Conservation (phyloP, 2,329 filamentous ascomycete genomes). For the Verticillium tricorpus region DNA sequence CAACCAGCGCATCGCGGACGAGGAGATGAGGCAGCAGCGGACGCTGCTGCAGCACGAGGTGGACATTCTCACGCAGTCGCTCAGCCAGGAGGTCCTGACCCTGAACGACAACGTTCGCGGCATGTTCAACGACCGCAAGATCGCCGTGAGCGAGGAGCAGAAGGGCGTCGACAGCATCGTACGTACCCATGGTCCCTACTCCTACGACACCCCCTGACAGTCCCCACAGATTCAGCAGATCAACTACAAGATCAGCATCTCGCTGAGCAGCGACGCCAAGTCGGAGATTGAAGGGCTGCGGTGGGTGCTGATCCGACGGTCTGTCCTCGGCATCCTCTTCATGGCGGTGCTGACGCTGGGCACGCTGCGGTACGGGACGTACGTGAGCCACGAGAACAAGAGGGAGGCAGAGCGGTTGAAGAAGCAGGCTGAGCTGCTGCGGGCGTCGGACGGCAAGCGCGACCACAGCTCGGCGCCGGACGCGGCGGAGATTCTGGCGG, state of each 20-base stretch:
- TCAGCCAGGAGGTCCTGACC: conserved; percentile 76
- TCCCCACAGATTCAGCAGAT: conserved; percentile 73
- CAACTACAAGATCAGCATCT: conserved; percentile 92
- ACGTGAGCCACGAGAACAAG: conserved; percentile 45
- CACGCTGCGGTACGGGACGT: conserved; percentile 56
- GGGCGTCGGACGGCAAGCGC: conserved; percentile 37
- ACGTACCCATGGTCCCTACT: conserved; percentile 23
- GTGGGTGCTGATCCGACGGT: conserved; percentile 71
- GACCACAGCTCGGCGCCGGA: conserved; percentile 44
- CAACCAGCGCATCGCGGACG: conserved; percentile 69
- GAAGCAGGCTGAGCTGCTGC: conserved; percentile 37
- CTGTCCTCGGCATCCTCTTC: conserved; percentile 61
- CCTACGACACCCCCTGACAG: conserved; percentile 8
- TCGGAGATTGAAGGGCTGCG: conserved; percentile 87
- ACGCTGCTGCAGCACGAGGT: conserved; percentile 88
- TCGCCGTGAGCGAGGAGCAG: conserved; percentile 86
- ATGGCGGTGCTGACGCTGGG: conserved; percentile 59
- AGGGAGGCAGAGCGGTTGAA: conserved; percentile 38
- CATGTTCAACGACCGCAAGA: conserved; percentile 93
- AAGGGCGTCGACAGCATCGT: conserved; percentile 77
- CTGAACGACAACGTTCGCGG: conserved; percentile 91
- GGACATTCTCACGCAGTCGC: conserved; percentile 82
- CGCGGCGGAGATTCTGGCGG: conserved; percentile 53
- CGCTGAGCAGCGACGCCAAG: conserved; percentile 83
- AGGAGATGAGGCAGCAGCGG: conserved; percentile 77